A percentile compares a stretch with the other conserved stretches of the same genome.
Conservation (phyloP, 2,329 filamentous ascomycete species). For the Trichoderma cornu-damae region DNA sequence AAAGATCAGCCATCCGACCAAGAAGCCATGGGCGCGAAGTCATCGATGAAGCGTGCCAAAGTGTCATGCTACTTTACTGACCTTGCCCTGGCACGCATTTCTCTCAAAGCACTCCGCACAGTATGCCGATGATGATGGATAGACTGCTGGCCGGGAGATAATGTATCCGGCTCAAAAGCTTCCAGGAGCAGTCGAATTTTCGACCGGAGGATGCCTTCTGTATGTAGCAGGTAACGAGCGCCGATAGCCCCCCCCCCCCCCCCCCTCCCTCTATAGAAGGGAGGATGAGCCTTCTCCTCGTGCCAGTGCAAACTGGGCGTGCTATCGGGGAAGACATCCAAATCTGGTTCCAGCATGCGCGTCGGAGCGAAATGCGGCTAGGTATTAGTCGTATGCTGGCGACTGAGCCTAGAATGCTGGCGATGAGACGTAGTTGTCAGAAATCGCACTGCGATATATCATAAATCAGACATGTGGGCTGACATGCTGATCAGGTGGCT, state of each 20-base stretch:
- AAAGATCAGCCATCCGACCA: not conserved
- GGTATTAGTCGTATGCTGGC: no score
- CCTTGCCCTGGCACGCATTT: not conserved
- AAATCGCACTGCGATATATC: conserved; percentile 8
- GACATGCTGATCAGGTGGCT: conserved; percentile 1
- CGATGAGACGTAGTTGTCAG: not conserved
- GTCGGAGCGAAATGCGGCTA: not conserved
- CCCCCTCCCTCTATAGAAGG: no score
- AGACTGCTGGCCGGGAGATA: not conserved
- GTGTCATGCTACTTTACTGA: not conserved
- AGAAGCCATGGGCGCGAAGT: not conserved
- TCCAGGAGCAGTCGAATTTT: not conserved
- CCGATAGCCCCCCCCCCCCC: no score
- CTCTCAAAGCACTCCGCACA: not conserved
- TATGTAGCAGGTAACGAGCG: no score
- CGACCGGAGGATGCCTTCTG: not conserved
- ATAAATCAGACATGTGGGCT: not conserved
- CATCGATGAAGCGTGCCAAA: not conserved
- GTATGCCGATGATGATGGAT: not conserved
- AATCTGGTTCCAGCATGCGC: not conserved
- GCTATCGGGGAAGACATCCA: not conserved
- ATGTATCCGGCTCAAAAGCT: not conserved
- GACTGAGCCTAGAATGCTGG: conserved; percentile 10
- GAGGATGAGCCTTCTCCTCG: not conserved
- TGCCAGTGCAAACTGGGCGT: not conserved